Base-by-base conservation (phyloP, 2,329 filamentous ascomycete species). In the Monosporascus sp. region DNA sequence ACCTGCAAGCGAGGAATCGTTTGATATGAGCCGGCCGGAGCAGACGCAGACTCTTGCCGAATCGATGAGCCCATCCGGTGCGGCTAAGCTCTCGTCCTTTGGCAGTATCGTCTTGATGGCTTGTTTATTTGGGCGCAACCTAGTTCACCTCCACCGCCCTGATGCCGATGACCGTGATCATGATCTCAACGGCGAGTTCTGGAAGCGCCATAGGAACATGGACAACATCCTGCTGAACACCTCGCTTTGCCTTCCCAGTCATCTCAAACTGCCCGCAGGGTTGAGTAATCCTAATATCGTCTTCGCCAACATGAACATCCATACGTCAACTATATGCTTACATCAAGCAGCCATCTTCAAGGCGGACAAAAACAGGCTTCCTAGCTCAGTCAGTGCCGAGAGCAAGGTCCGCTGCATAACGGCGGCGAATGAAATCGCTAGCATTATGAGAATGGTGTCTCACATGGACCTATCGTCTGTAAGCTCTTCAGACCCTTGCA, bases 321-420 rank as follows among this genome's bases (percentile, higher is more conserved):
- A 97, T 68, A 96, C 94, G 0, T 96, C 92, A 1, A 91, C 90
- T 1, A 97, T 99, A 51, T 97, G 93, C 68, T 76, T 99, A n/a
- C 94, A 99, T 65, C 94, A 99, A 72, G 94, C 93, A 2, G 94
- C 94, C 25, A 97, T 99, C 20, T 97, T 93, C 79, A 97, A 97
- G 68, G 91, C 92, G 0, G 93, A 97, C 63, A 94, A 91, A 72
- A 88, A 96, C 69, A 82, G 84, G 50, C 75, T 97, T 55, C 85
- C 90, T 1, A 75, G 81, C 1, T 85, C 87, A 18, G 86, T 97
- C 47, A 86, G 89, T 58, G 84, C 88, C 1, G 93, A 97, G 67
- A 96, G 92, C 69, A 97, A 96, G 69, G 83, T 94, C 15, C 83
- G 94, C 56, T 97, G 94, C 63, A 90, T 97, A 54, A 91, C 91